Conservation (phyloP, 352 stramenopile genomes). For the Pythium myriotylum region DNA sequence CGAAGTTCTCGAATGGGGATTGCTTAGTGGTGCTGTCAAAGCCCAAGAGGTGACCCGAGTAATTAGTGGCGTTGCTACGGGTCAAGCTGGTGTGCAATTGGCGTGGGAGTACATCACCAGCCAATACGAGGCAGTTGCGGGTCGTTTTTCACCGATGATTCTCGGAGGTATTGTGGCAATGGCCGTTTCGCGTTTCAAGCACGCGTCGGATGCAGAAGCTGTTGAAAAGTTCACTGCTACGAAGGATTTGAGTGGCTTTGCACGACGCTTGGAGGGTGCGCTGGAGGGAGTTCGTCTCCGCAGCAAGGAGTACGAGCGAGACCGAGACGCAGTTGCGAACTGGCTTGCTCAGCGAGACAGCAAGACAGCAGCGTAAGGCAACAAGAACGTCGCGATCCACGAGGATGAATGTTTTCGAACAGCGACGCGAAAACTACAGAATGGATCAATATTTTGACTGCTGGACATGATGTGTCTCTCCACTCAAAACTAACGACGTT, state of each 20-base stretch:
- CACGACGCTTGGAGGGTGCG: conserved; percentile 51
- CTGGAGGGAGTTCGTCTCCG: conserved; percentile 67
- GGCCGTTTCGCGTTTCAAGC: conserved; percentile 50
- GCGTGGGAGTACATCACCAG: conserved; percentile 72
- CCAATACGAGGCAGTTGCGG: conserved; percentile 58
- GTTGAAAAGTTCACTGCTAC: conserved; percentile 56
- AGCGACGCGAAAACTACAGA: too few relatives aligned
- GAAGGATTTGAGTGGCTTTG: conserved; percentile 64
- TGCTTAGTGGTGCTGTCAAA: conserved; percentile 52
- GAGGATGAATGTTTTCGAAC: too few relatives aligned
- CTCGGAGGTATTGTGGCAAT: conserved; percentile 46
- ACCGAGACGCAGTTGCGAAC: conserved; percentile 54
- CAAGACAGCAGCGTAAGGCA: not conserved
- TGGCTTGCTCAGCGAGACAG: conserved; percentile 42
- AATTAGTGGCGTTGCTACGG: conserved; percentile 57
- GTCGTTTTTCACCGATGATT: conserved; percentile 63
- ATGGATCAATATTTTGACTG: too few relatives aligned
- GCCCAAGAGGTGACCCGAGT: conserved; percentile 63
- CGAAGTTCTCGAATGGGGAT: conserved; percentile 74
- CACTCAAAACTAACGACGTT: too few relatives aligned
- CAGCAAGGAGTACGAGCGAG: conserved; percentile 46
- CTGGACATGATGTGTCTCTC: too few relatives aligned
- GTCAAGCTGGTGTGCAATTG: conserved; percentile 47
- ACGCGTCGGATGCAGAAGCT: conserved; percentile 46
- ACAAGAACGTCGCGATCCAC: too few relatives aligned